Evolutionary conservation across 2,329 filamentous ascomycete species (phyloP).

Genomic region (Coniochaeta prunicola): DNA sequence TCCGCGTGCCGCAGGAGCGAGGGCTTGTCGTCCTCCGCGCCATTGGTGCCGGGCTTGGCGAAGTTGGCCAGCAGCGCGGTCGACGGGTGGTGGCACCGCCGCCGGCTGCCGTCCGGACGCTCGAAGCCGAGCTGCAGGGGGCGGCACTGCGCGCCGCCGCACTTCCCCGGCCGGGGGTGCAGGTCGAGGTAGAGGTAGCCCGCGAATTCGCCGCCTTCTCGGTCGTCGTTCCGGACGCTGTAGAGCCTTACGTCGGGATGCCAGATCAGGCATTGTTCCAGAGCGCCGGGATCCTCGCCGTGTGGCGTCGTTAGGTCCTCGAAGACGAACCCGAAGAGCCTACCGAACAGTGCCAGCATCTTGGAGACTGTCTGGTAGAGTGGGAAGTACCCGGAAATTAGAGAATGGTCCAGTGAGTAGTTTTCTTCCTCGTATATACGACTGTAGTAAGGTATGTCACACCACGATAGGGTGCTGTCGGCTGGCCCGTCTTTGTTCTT

Average conservation of each 20-base stretch:
- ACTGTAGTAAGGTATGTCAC: conserved; percentile 70
- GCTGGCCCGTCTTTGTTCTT: conserved; percentile 67
- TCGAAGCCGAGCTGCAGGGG: conserved; percentile 68
- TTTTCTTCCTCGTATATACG: conserved; percentile 74
- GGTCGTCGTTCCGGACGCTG: conserved; percentile 73
- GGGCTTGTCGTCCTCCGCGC: too few species aligned
- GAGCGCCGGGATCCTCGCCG: conserved; percentile 60
- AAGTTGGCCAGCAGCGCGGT: conserved; percentile 83
- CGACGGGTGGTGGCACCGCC: conserved; percentile 65
- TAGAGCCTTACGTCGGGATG: conserved; percentile 78
- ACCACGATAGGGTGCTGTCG: conserved; percentile 70
- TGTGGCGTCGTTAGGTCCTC: conserved; percentile 61
- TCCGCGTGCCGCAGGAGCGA: conserved; percentile 76
- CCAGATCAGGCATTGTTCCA: conserved; percentile 68
- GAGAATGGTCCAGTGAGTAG: conserved; percentile 70
- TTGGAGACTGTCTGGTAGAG: conserved; percentile 63
- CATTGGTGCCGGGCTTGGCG: conserved; percentile 66
- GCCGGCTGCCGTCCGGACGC: conserved; percentile 55
- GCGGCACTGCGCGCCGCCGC: conserved; percentile 83
- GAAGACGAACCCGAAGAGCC: conserved; percentile 73
- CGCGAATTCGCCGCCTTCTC: conserved; percentile 63
- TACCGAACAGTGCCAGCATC: conserved; percentile 79
- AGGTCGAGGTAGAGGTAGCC: conserved; percentile 81
- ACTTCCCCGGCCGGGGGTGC: conserved; percentile 74
- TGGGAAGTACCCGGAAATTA: conserved; percentile 80